phyloP scores from a whole-genome alignment of 164 flowering plant species.

The Stephania cephalantha region DNA sequence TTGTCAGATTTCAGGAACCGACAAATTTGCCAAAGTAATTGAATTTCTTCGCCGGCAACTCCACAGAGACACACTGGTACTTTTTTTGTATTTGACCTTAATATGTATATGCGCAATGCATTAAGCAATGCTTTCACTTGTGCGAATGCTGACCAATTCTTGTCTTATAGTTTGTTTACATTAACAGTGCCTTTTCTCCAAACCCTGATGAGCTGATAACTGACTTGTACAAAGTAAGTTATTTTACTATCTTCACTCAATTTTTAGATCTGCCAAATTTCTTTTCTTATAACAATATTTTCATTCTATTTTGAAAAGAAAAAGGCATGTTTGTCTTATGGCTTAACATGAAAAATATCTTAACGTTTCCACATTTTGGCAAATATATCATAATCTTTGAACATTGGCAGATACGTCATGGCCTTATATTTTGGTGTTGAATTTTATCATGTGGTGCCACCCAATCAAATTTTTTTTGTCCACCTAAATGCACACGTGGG shows the following conservation, averaged over 20 bases:
- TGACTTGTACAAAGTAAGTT: constrained; percentile 79
- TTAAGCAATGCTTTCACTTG: neutral
- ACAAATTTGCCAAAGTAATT: constrained; percentile 87
- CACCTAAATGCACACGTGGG: too few relatives aligned
- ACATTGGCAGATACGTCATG: too few relatives aligned
- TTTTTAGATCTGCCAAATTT: neutral
- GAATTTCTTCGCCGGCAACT: constrained; percentile 85
- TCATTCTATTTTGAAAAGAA: too few relatives aligned
- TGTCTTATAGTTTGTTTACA: constrained; percentile 65
- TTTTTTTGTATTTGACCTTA: neutral
- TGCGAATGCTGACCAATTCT: constrained; percentile 5
- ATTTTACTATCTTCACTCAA: neutral
- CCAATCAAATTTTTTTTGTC: too few relatives aligned
- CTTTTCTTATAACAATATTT: too few relatives aligned
- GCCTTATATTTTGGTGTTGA: too few relatives aligned
- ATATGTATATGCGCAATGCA: neutral
- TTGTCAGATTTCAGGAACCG: constrained; percentile 65
- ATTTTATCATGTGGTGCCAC: too few relatives aligned
- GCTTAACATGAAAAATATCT: too few relatives aligned
- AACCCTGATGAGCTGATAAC: constrained; percentile 84
- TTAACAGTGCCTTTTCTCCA: constrained; percentile 95
- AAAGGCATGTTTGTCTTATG: too few relatives aligned
- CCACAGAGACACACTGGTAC: constrained; percentile 81
- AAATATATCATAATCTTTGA: too few relatives aligned
- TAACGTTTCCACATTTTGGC: too few relatives aligned